Conservation (phyloP, 768 basidiomycete species). For the Panus rudis region DNA sequence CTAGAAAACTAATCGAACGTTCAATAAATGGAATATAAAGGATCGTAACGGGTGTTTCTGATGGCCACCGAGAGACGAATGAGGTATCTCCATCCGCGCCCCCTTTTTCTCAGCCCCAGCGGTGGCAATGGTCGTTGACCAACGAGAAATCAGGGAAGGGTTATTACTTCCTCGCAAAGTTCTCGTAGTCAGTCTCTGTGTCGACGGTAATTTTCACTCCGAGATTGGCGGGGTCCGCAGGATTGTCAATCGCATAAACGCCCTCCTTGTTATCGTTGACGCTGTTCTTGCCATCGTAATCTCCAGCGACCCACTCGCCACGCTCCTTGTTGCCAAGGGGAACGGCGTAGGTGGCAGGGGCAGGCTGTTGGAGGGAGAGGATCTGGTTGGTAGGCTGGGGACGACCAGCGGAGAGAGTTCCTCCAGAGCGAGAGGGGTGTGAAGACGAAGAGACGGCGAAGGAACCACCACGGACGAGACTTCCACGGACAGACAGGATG, state of each 20-base stretch:
- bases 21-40: no score
- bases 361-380: conserved; percentile 19
- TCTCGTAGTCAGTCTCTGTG: conserved; percentile 9
- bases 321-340: conserved; percentile 21
- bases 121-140: no score
- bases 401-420: conserved; percentile 21
- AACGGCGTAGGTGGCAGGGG: conserved; percentile 24
- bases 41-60: no score
- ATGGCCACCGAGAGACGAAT: no score
- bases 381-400: conserved; percentile 16
- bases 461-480: conserved; percentile 62
- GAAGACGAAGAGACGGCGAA: conserved; percentile 40
- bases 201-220: conserved; percentile 12
- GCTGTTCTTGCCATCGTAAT: conserved; percentile 23
- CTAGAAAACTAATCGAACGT: no score
- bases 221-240: neutral
- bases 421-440: conserved; percentile 19
- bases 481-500: conserved; percentile 74
- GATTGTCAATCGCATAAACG: conserved; percentile 14
- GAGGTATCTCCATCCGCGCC: no score
- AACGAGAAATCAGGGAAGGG: no score
- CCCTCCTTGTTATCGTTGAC: conserved; percentile 22
- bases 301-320: conserved; percentile 18
- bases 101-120: no score
- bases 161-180: no score